Percentiles rank a stretch among this genome's conserved stretches.
phyloP scores from a whole-genome alignment of 345 rosid genomes.

The Acer yangbiense region DNA sequence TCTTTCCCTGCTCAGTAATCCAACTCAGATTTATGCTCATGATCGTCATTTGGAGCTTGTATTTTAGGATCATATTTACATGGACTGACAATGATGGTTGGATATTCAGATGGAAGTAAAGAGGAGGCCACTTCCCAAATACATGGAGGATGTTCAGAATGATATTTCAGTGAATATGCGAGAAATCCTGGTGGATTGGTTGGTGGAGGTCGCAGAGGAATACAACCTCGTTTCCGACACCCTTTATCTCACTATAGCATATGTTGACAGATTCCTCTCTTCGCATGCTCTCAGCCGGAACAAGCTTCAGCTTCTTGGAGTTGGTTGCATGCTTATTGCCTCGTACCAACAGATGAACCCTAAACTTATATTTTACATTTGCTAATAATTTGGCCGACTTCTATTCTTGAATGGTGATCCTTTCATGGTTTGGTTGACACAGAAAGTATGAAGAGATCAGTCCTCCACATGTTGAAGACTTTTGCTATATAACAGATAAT shows the following conservation, averaged over 20 bases:
- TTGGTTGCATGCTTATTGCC: conserved; percentile 76
- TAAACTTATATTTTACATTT: background rate
- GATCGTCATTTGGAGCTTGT: background rate
- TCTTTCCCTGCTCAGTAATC: background rate
- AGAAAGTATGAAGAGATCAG: conserved; percentile 76
- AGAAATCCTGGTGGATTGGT: conserved; percentile 62
- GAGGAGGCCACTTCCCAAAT: conserved; percentile 54
- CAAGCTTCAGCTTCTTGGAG: conserved; percentile 70
- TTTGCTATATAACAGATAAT: conserved; percentile 73
- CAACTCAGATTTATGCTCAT: background rate
- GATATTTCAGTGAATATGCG: conserved; percentile 65
- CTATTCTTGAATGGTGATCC: conserved; percentile 14
- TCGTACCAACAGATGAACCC: conserved; percentile 41
- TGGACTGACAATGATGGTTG: conserved; percentile 7
- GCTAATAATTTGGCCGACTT: background rate
- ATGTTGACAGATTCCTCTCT: conserved; percentile 66
- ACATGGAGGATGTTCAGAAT: conserved; percentile 60
- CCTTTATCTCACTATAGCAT: conserved; percentile 54
- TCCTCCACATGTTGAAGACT: conserved; percentile 70
- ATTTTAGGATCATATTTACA: background rate
- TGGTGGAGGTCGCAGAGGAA: conserved; percentile 72
- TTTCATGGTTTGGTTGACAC: conserved; percentile 18
- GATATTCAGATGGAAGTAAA: conserved; percentile 43
- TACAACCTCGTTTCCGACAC: conserved; percentile 72
- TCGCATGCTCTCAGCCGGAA: conserved; percentile 39